Base-by-base conservation (phyloP, 331 rosid genomes). In the Phaseolus coccineus region DNA sequence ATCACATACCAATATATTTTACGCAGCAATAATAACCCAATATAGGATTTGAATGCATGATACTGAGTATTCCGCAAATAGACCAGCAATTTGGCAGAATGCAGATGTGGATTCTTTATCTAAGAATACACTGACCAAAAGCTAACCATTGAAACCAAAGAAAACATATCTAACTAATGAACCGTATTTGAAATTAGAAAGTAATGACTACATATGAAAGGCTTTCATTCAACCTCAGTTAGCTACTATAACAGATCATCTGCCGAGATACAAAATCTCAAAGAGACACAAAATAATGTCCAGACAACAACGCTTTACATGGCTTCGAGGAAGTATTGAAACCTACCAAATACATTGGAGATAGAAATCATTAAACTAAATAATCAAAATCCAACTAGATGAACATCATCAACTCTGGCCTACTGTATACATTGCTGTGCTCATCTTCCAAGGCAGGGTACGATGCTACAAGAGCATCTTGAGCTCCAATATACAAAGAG, bases 401-500 rank as follows among this genome's bases (percentile, higher is more conserved):
- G 50, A 93, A 91, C 97, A 91, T 96, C 85, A 77, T 85, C 82
- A 96, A 77, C 89, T 96, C 97, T 0, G 98, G 90, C 81, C 97
- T 86, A 33, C 82, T 83, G 85, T 91, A 96, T 58, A 91, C 89
- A 61, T 93, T 96, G 84, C 47, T 79, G 1, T 96, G 96, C 87
- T 93, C 99, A 50, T 96, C 97, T 82, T 96, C 97, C 81, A 96
- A 76, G 47, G 83, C 56, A 3, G 98, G 99, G 86, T 96, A 93
- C 6, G 98, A 91, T 6, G 97, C 93, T 2, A 96, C 99, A 55
- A 96, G 97, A 7, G 99, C 98, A 81, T 93, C 99, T 89, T 96
- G 99, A 75, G 96, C 89, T 69, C 99, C 99, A n/a, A 96, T 93
- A 66, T 96, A 96, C 1, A 93, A 84, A 0, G 94, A 83, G 76